Evolutionary conservation across 2,329 filamentous ascomycete species (phyloP), one percentile per base, ranked within the genome.

Genomic region (Chrysoporthe deuterocubensis): DNA sequence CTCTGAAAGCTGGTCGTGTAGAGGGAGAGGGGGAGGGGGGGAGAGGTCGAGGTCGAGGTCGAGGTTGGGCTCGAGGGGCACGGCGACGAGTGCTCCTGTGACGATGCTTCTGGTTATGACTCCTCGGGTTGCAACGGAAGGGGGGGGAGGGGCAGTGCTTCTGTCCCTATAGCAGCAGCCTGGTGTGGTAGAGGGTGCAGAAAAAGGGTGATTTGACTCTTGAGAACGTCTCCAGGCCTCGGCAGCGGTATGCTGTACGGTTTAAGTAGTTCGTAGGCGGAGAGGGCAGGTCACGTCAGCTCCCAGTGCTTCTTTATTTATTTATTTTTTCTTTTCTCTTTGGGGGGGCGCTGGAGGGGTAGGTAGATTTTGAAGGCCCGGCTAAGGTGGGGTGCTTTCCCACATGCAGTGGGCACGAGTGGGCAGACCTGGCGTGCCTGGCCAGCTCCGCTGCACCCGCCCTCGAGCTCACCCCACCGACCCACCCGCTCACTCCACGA

Each of bases 301-400:
- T 21, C 50, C n/a, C 16, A 54, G 9, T 54, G n/a, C 4, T 5
- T 4, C 50, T n/a, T 54, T n/a, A 54, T 54, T 54, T n/a, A 11
- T 8, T 54, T 14, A 18, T 5, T 14, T 57, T 13, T 26, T 18
- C 13, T 34, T 40, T 7, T 7, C 1, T 40, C 9, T 62, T 61
- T 46, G 43, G 63, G 66, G 67, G 67, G 67, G 26, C 26, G 26
- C 26, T 26, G 26, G 26, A 26, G 26, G 26, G 26, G 26, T 26
- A 26, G 26, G 67, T 68, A 68, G 50, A 66, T 68, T 66, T 68
- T 68, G 43, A 66, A 21, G 63, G 48, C 32, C 14, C 26, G 13
- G 56, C 59, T 42, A 46, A 62, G 63, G 66, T 68, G 66, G 66
- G 66, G 66, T 68, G 62, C 26, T 62, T 21, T 32, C 50, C 40